A percentile compares a stretch with the other conserved stretches of the same genome.
phyloP scores from a whole-genome alignment of 345 rosid genomes.

The Salix viminalis region DNA sequence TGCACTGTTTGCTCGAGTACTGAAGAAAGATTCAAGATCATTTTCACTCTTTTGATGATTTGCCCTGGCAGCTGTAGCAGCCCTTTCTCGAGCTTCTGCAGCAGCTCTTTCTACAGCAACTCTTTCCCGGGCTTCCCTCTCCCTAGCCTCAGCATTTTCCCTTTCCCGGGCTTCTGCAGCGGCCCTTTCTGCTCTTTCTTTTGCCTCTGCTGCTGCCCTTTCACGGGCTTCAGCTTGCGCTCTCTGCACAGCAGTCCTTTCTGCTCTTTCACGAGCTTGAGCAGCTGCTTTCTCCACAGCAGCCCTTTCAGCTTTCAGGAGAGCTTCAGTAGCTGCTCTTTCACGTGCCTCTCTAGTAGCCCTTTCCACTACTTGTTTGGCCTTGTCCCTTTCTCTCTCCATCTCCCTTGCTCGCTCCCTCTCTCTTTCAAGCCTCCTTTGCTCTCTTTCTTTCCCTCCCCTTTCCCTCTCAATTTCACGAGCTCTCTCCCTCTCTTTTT shows the following conservation, averaged over 20 bases:
- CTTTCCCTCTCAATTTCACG: conserved; percentile 46
- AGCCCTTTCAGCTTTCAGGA: conserved; percentile 74
- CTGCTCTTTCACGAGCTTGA: conserved; percentile 86
- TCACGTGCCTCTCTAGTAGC: conserved; percentile 97
- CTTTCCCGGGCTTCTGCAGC: conserved; percentile 89
- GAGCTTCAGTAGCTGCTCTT: conserved; percentile 89
- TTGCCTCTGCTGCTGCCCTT: conserved; percentile 84
- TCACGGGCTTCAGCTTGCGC: conserved; percentile 97
- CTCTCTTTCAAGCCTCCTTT: conserved; percentile 58
- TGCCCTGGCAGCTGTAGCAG: conserved; percentile 59
- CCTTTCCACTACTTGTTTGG: conserved; percentile 91
- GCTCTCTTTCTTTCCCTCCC: conserved; percentile 65
- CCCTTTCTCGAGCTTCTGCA: conserved; percentile 63
- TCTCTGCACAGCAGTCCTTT: conserved; percentile 87
- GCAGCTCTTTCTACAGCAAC: conserved; percentile 79
- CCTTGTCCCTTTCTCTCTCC: conserved; percentile 65
- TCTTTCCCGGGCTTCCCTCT: conserved; percentile 41
- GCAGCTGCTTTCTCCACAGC: conserved; percentile 71
- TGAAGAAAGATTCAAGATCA: conserved; percentile 88
- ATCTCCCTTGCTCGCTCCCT: conserved; percentile 58
- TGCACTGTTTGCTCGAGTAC: conserved; percentile 75
- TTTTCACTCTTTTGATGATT: conserved; percentile 32
- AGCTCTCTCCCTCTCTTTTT: conserved; percentile 48
- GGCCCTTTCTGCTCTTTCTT: conserved; percentile 77
- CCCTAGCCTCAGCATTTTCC: conserved; percentile 58